Evolutionary conservation across 768 basidiomycete species (phyloP).

Genomic region (Dioszegia aurantiaca): DNA sequence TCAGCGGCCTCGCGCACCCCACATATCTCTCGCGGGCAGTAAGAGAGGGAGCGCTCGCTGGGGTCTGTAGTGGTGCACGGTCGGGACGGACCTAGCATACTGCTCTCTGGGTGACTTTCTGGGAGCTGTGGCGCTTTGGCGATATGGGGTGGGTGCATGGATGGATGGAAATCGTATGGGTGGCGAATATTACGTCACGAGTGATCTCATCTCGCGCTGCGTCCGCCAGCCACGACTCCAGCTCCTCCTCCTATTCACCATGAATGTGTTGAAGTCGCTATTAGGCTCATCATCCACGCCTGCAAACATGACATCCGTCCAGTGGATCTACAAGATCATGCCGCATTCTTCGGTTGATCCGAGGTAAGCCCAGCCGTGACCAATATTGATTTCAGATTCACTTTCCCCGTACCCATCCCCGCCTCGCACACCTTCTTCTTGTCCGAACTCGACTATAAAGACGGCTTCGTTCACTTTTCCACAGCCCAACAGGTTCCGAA

Average conservation of each 20-base stretch:
- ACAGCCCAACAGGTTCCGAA: slow-evolving; percentile 52
- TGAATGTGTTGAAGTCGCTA: slow-evolving; percentile 9
- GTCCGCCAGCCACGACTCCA: background rate
- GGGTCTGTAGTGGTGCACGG: no score
- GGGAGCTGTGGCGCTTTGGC: no score
- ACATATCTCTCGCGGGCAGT: no score
- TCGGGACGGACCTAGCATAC: no score
- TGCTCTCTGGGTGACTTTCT: no score
- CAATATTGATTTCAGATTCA: slow-evolving; percentile 24
- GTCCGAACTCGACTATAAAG: slow-evolving; percentile 54
- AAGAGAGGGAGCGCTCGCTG: no score
- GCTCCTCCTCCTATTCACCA: background rate
- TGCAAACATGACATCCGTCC: slow-evolving; percentile 28
- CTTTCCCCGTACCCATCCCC: slow-evolving; percentile 49
- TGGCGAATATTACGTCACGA: no score
- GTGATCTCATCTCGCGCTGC: no score
- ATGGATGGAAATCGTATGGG: no score
- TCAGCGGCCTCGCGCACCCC: no score
- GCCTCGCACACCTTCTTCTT: slow-evolving; percentile 53
- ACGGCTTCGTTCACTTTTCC: slow-evolving; percentile 59
- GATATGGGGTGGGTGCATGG: no score
- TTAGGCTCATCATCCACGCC: slow-evolving; percentile 1
- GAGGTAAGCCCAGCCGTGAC: slow-evolving; percentile 22
- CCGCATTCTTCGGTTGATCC: slow-evolving; percentile 47
- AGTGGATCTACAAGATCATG: slow-evolving; percentile 55